Percentiles rank a stretch among this genome's conserved stretches.
These are phyloP conservation scores for Candida sphagnicola DNA, from an alignment of 805 yeast species.

Conservation along the genomic window DNA sequence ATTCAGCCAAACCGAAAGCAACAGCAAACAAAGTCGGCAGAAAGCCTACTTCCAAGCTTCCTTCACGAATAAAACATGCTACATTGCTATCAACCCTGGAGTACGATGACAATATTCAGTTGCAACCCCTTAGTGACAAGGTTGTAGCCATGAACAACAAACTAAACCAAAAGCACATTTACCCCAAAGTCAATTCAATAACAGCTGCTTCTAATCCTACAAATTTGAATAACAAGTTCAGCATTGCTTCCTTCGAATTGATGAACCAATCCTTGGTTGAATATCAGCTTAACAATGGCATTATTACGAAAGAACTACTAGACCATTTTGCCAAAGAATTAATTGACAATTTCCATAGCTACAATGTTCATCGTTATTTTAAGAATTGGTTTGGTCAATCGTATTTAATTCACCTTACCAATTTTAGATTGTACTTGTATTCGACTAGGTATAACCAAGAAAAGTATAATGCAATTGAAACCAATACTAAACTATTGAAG, in stretches of 20 bases:
- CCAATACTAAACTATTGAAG: background rate
- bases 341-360: background rate
- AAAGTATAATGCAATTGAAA: background rate
- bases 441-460: conserved; percentile 10
- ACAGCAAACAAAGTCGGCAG: no score
- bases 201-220: background rate
- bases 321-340: background rate
- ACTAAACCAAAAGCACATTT: background rate
- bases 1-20: background rate
- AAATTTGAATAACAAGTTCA: background rate
- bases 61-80: background rate
- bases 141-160: background rate
- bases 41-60: background rate
- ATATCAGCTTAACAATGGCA: background rate
- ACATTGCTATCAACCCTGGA: background rate
- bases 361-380: background rate
- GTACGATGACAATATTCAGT: background rate
- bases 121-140: background rate
- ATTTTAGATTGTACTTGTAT: conserved; percentile 12
- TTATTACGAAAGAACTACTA: background rate
- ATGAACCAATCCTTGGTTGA: background rate
- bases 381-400: background rate
- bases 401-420: background rate
- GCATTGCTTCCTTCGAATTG: background rate
- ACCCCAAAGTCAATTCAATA: background rate